Percentiles rank a stretch among this genome's conserved stretches.
These are phyloP conservation scores for Chlamydomonas urium DNA, from an alignment of 139 green algal genomes.

Conservation along the genomic window DNA sequence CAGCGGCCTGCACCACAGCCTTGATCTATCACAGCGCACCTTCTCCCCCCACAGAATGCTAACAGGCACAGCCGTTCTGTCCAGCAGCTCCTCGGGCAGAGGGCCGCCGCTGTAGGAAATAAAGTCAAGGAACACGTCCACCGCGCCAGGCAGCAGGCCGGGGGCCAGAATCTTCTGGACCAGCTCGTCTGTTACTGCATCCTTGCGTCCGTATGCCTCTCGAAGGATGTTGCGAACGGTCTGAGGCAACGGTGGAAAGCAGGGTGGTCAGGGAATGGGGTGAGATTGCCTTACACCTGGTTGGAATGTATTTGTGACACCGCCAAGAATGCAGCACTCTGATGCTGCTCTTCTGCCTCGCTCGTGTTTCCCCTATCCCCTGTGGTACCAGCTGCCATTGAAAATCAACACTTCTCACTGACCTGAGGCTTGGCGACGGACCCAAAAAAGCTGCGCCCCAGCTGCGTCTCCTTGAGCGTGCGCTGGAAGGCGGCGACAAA, in stretches of 20 bases:
- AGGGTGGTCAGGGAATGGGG: background rate
- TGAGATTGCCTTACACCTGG: background rate
- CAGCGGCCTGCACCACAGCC: no score
- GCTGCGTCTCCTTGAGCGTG: conserved; percentile 59
- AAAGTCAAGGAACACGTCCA: conserved; percentile 97
- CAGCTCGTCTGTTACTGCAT: conserved; percentile 88
- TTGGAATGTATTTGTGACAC: no score
- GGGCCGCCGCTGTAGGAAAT: conserved; percentile 75
- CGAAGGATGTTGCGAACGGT: conserved; percentile 78
- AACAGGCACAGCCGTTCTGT: conserved; percentile 56
- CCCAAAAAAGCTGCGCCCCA: conserved; percentile 39
- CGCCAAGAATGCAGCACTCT: no score
- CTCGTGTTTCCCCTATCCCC: no score
- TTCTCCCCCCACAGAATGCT: conserved; percentile 82
- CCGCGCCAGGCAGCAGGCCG: conserved; percentile 70
- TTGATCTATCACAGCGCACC: background rate
- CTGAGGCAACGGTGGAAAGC: conserved; percentile 16
- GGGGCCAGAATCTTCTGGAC: conserved; percentile 84
- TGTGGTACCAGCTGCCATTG: background rate
- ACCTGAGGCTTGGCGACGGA: conserved; percentile 8
- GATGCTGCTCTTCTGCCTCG: no score
- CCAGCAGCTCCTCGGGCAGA: conserved; percentile 86
- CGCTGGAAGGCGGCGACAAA: conserved; percentile 62
- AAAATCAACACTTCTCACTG: background rate
- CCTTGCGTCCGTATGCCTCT: conserved; percentile 82